Evolutionary conservation across 2,329 filamentous ascomycete genomes (phyloP).

Genomic region (Trematosphaeria pertusa): DNA sequence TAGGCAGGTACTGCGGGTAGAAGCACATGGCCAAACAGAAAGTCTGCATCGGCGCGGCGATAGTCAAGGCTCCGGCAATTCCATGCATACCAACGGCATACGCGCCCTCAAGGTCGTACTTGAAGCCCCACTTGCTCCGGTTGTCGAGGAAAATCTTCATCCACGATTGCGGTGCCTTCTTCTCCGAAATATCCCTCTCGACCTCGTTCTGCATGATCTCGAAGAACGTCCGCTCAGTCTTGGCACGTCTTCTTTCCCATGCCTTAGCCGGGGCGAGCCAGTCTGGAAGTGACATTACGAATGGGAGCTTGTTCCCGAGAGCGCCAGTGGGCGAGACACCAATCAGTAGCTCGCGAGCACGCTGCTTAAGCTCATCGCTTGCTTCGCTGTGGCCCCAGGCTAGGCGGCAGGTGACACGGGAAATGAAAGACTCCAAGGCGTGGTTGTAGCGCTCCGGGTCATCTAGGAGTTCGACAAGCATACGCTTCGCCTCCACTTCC

Average conservation of each 20-base stretch:
- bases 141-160: conserved; percentile 53
- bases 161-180: conserved; percentile 49
- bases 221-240: conserved; percentile 53
- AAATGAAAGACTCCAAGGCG: conserved; percentile 53
- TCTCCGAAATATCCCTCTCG: conserved; percentile 40
- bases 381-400: conserved; percentile 55
- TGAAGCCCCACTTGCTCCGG: conserved; percentile 49
- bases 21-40: conserved; percentile 56
- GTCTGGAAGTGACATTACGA: conserved; percentile 54
- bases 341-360: conserved; percentile 55
- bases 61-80: conserved; percentile 55
- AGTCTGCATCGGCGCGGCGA: conserved; percentile 56
- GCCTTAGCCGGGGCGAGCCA: conserved; percentile 52
- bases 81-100: conserved; percentile 58
- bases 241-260: conserved; percentile 53
- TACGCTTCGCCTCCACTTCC: conserved; percentile 53
- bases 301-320: conserved; percentile 54
- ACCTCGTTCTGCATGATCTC: conserved; percentile 54
- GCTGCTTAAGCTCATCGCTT: conserved; percentile 56
- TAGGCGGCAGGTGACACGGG: conserved; percentile 55
- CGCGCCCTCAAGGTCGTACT: conserved; percentile 53
- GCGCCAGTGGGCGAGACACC: conserved; percentile 56
- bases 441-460: conserved; percentile 53
- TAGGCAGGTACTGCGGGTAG: conserved; percentile 52
- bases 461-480: conserved; percentile 53